Base-by-base conservation (phyloP, 2,329 filamentous ascomycete species). In the Alternaria ethzedia region DNA sequence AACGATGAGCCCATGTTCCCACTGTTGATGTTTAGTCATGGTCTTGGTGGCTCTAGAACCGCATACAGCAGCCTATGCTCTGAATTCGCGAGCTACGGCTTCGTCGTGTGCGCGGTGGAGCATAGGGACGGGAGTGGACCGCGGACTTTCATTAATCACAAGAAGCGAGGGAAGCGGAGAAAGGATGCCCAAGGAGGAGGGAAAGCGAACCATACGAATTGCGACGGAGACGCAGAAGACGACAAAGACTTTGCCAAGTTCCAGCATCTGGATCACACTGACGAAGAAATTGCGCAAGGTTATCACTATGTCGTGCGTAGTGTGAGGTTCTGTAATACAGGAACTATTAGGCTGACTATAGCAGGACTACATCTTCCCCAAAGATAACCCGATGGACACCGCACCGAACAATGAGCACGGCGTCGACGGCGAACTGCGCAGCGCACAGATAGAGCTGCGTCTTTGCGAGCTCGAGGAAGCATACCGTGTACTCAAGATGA, bases 401-500 rank as follows among this genome's bases (percentile, higher is more conserved):
- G 67, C 75, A 44, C 83, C 89, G 0, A 82, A 84, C 57, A 90
- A 89, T 66, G 82, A 85, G 6, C 83, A 85, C 56, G 88, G 88
- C 3, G 85, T 90, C 1, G 89, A 91, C 69, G 81, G 73, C 3
- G 85, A 88, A 57, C 81, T 91, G 5, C 85, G 89, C 11, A 80
- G 82, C 43, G 88, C 88, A 0, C 88, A 91, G 70, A 87, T 90
- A 46, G 83, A 89, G 63, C 82, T 91, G 68, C 83, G 88, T 2
- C 82, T 89, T 56, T 86, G 87, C 12, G 89, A 91, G 75, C 84
- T 91, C 7, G 86, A 90, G 64, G 88, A 91, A 75, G 87, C 86
- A 2, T 89, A 87, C 70, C 76, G 84, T 47, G 80, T 88, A 1
- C 81, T 91, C 47, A 76, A 79, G n/a, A 76, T 85, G 10, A 86